These are phyloP conservation scores for Jacaranda mimosifolia DNA, from an alignment of 257 asterid species.

Conservation along the genomic window DNA sequence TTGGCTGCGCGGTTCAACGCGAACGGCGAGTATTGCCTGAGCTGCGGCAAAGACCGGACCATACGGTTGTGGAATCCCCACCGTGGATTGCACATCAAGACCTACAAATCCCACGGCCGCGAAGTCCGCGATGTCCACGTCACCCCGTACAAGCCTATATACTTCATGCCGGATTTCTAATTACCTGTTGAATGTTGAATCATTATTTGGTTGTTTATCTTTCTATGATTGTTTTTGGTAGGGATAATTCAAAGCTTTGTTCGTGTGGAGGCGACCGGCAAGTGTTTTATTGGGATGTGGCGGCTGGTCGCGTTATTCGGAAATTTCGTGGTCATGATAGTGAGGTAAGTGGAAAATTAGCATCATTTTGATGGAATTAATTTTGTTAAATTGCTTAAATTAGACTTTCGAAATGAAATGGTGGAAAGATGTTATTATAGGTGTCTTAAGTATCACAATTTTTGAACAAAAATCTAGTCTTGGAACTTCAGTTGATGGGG, in stretches of 20 bases:
- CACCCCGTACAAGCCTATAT: slow-evolving; percentile 49
- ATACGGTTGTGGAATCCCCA: slow-evolving; percentile 97
- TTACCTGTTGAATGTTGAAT: background rate
- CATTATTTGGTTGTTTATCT: background rate
- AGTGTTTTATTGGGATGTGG: slow-evolving; percentile 97
- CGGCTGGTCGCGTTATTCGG: slow-evolving; percentile 88
- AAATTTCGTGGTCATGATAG: slow-evolving; percentile 98
- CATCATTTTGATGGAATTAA: slow-evolving; percentile 18
- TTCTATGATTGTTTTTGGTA: slow-evolving; percentile 21
- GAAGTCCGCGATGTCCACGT: slow-evolving; percentile 97
- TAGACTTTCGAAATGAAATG: slow-evolving; percentile 13
- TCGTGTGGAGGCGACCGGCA: slow-evolving; percentile 98
- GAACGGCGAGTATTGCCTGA: slow-evolving; percentile 89
- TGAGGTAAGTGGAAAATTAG: slow-evolving; percentile 59
- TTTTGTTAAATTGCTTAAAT: slow-evolving; percentile 8
- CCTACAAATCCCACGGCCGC: slow-evolving; percentile 95
- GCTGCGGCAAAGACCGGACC: slow-evolving; percentile 98
- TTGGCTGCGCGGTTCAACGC: slow-evolving; percentile 91
- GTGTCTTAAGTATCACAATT: background rate
- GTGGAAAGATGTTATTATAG: background rate
- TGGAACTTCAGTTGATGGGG: slow-evolving; percentile 21
- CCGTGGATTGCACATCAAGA: slow-evolving; percentile 90
- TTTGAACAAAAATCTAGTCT: background rate
- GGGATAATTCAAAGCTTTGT: slow-evolving; percentile 87
- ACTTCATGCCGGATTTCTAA: slow-evolving; percentile 1